Evolutionary conservation across 2,329 filamentous ascomycete genomes (phyloP).

Genomic region (Talaromyces sp.): DNA sequence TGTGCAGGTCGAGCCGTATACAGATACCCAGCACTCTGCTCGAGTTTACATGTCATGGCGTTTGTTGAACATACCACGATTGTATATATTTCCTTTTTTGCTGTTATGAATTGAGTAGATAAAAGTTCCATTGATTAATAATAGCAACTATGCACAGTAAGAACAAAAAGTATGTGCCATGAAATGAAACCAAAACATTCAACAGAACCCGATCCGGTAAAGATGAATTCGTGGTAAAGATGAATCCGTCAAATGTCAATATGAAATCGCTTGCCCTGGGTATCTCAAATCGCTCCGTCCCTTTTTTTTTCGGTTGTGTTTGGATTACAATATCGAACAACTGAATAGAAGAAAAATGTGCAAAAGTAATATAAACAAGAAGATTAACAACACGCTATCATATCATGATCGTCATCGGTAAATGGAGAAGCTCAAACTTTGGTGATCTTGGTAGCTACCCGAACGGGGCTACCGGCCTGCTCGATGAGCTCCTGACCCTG

Average conservation of each 20-base stretch:
- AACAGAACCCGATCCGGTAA: not conserved
- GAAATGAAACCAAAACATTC: not conserved
- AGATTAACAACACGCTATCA: not conserved
- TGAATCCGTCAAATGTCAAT: slow-evolving; percentile 16
- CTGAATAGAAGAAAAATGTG: not conserved
- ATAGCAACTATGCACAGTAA: not conserved
- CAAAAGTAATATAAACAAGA: slow-evolving; percentile 3
- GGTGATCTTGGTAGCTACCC: slow-evolving; percentile 18
- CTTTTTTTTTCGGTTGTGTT: not conserved
- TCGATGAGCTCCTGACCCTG: slow-evolving; percentile 39
- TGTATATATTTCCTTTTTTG: not conserved
- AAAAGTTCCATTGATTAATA: not conserved
- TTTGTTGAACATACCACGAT: not conserved
- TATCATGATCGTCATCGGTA: not conserved
- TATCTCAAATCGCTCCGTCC: slow-evolving; percentile 27
- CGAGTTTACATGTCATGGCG: not conserved
- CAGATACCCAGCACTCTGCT: not conserved
- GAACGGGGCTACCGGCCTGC: slow-evolving; percentile 37
- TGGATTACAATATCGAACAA: not conserved
- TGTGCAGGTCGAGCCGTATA: not conserved
- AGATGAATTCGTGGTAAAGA: not conserved
- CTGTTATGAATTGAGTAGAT: not conserved
- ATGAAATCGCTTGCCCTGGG: slow-evolving; percentile 28
- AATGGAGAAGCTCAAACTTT: slow-evolving; percentile 12
- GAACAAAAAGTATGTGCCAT: slow-evolving; percentile 7